Evolutionary conservation across 2,329 filamentous ascomycete genomes (phyloP).

Genomic region (Akanthomyces dipterigenus): DNA sequence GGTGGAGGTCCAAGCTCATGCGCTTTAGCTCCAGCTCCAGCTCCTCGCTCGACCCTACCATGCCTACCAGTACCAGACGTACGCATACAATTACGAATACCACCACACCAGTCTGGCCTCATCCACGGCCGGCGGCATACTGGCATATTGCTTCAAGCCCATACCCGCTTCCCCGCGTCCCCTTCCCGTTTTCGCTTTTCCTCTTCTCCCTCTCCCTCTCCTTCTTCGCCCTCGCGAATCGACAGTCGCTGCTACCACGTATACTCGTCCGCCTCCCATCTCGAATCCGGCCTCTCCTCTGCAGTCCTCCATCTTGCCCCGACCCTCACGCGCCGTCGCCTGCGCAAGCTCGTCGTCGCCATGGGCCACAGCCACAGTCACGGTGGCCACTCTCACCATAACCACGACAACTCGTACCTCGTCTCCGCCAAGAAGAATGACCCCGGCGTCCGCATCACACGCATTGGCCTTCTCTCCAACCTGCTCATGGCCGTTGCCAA

Average conservation of each 20-base stretch:
- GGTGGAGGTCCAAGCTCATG: background rate
- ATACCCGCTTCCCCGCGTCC: background rate
- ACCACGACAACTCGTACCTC: conserved; percentile 86
- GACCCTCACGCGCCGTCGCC: conserved; percentile 15
- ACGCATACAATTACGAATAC: conserved; percentile 1
- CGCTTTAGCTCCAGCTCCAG: background rate
- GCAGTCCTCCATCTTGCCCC: conserved; percentile 17
- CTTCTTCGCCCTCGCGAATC: too few relatives aligned
- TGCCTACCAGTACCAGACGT: background rate
- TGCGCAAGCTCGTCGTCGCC: conserved; percentile 12
- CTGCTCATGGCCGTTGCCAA: conserved; percentile 91
- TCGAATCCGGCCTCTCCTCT: background rate
- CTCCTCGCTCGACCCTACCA: background rate
- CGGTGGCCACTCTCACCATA: conserved; percentile 53
- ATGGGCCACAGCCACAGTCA: conserved; percentile 28
- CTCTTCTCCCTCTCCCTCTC: background rate
- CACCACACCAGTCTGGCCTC: conserved; percentile 2
- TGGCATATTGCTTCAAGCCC: background rate
- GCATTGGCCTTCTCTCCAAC: conserved; percentile 66
- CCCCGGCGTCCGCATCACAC: conserved; percentile 58
- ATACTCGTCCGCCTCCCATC: background rate
- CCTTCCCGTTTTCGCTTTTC: background rate
- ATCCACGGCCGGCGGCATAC: background rate
- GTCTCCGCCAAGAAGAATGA: conserved; percentile 78
- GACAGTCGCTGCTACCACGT: conserved; percentile 8